These are phyloP conservation scores for Biscogniauxia sp. DNA, from an alignment of 2,329 filamentous ascomycete species.

Conservation along the genomic window DNA sequence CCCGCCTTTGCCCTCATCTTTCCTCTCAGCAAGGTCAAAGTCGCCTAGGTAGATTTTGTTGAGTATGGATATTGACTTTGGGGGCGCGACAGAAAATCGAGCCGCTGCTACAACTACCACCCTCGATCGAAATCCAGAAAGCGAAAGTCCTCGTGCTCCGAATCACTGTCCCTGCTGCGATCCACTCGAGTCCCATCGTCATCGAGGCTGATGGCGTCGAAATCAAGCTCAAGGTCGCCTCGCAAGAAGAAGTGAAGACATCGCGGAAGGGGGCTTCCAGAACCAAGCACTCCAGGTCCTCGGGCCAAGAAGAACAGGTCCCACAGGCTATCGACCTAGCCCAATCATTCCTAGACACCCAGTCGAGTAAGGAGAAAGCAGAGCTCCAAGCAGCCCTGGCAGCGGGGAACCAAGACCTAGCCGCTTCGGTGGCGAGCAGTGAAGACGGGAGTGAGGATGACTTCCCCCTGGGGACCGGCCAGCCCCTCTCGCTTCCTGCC, in stretches of 20 bases:
- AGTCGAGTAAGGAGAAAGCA: conserved; percentile 62
- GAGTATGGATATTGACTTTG: conserved; percentile 20
- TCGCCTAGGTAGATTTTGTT: background rate
- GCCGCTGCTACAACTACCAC: conserved; percentile 69
- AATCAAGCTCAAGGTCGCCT: conserved; percentile 59
- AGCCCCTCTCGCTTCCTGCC: conserved; percentile 64
- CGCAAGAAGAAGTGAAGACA: conserved; percentile 36
- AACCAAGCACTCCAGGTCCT: conserved; percentile 27
- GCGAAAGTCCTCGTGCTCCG: conserved; percentile 75
- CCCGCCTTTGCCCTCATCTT: too few species aligned
- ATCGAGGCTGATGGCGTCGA: conserved; percentile 81
- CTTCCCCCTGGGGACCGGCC: conserved; percentile 63
- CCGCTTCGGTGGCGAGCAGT: conserved; percentile 58
- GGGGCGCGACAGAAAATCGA: conserved; percentile 67
- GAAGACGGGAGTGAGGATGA: conserved; percentile 64
- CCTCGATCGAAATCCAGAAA: conserved; percentile 66
- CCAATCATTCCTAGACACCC: conserved; percentile 73
- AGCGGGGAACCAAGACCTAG: conserved; percentile 60
- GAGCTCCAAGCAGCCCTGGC: conserved; percentile 68
- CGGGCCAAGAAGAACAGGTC: conserved; percentile 41
- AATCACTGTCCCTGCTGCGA: conserved; percentile 82
- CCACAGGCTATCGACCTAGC: conserved; percentile 73
- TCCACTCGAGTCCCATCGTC: conserved; percentile 79
- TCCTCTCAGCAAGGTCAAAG: too few species aligned
- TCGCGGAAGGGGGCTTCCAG: conserved; percentile 22